These are phyloP conservation scores for Termitomyces sp. DNA, from an alignment of 768 basidiomycete species.

Conservation along the genomic window DNA sequence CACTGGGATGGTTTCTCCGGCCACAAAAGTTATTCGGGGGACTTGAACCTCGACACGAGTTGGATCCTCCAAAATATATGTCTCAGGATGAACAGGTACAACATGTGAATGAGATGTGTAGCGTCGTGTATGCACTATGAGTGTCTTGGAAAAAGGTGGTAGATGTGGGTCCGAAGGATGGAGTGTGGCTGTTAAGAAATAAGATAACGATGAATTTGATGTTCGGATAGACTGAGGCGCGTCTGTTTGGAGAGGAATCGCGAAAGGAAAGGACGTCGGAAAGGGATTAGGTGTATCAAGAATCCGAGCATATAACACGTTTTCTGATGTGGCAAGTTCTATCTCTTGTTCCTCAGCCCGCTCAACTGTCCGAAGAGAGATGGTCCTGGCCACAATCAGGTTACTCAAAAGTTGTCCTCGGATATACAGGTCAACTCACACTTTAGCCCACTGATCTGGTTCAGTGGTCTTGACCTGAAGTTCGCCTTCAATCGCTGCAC, in stretches of 20 bases:
- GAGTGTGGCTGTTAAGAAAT: slow-evolving; percentile 65
- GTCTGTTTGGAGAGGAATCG: slow-evolving; percentile 73
- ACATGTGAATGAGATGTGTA: slow-evolving; percentile 61
- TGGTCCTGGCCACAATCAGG: slow-evolving; percentile 37
- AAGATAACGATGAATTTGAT: slow-evolving; percentile 64
- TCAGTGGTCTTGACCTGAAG: slow-evolving; percentile 75
- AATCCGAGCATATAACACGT: slow-evolving; percentile 47
- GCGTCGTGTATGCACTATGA: slow-evolving; percentile 67
- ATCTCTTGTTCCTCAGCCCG: slow-evolving; percentile 54
- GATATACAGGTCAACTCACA: slow-evolving; percentile 47
- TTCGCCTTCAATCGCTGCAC: slow-evolving; percentile 82
- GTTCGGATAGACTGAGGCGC: slow-evolving; percentile 82
- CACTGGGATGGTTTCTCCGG: slow-evolving; percentile 70
- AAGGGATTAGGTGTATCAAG: slow-evolving; percentile 30
- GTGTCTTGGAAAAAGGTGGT: slow-evolving; percentile 43
- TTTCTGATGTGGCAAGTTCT: slow-evolving; percentile 56
- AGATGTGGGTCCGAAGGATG: slow-evolving; percentile 38
- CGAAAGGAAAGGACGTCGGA: slow-evolving; percentile 70
- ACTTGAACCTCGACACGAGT: slow-evolving; percentile 66
- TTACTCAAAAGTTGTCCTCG: slow-evolving; percentile 2
- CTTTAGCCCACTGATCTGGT: slow-evolving; percentile 52
- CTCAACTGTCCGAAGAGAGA: slow-evolving; percentile 66
- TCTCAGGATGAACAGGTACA: slow-evolving; percentile 57
- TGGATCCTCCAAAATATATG: slow-evolving; percentile 52
- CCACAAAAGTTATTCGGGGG: slow-evolving; percentile 64